Percentiles rank a stretch among this genome's conserved stretches.
Evolutionary conservation across 805 yeast genomes (phyloP).

Genomic region (Debaryomyces hansenii): DNA sequence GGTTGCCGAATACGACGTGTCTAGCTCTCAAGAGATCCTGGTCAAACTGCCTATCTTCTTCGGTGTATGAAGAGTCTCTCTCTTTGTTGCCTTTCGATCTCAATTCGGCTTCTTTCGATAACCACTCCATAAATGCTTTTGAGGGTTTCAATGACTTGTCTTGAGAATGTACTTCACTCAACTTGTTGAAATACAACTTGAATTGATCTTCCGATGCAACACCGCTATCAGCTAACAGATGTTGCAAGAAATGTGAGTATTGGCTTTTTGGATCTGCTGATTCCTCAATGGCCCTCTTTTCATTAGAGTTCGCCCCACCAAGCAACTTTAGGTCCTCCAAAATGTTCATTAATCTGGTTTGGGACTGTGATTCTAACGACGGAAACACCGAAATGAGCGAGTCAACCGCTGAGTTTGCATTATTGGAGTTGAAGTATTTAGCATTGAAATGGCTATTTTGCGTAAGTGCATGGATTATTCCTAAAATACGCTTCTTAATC

Average conservation of each 20-base stretch:
- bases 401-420: conserved; percentile 4
- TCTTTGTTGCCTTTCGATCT: conserved; percentile 18
- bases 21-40: conserved; percentile 42
- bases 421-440: conserved; percentile 20
- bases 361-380: conserved; percentile 25
- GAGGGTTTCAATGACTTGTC: conserved; percentile 25
- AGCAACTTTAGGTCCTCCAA: conserved; percentile 43
- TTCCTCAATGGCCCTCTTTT: conserved; percentile 18
- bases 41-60: conserved; percentile 38
- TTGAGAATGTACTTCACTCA: conserved; percentile 33
- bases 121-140: conserved; percentile 62
- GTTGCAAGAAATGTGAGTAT: conserved; percentile 39
- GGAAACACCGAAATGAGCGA: conserved; percentile 27
- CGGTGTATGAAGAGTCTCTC: conserved; percentile 31
- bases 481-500: conserved; percentile 49
- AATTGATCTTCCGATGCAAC: conserved; percentile 35
- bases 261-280: conserved; percentile 21
- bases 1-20: conserved; percentile 77
- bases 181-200: conserved; percentile 37
- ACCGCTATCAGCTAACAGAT: conserved; percentile 23
- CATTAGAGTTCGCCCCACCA: conserved; percentile 6
- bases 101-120: conserved; percentile 42
- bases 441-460: conserved; percentile 34
- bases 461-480: conserved; percentile 49
- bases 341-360: conserved; percentile 44